Conservation (phyloP, 192 early-diverging fungal genomes). For the Podila epicladia region DNA sequence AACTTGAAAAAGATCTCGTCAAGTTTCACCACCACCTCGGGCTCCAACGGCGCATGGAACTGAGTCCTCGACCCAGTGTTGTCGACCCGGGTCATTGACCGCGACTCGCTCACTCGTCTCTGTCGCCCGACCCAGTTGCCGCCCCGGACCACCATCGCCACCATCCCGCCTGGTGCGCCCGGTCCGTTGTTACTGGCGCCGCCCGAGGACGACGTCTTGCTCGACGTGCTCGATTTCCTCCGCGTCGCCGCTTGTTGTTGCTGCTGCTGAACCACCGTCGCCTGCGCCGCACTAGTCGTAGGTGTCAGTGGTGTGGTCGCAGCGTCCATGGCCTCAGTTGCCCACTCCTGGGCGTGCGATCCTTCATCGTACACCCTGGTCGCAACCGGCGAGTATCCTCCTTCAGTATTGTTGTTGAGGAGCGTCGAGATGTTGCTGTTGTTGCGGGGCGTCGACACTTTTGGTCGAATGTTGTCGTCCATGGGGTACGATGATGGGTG, state of each 20-base stretch:
- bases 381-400: too few species aligned
- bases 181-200: neutral
- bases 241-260: conserved; percentile 5
- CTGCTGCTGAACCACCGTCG: neutral
- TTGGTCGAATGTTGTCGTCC: too few species aligned
- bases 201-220: neutral
- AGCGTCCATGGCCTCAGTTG: too few species aligned
- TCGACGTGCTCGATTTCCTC: neutral
- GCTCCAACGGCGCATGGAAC: conserved; percentile 56
- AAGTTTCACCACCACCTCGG: conserved; percentile 57
- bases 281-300: too few species aligned
- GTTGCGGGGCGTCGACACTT: neutral
- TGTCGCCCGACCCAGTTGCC: conserved; percentile 38
- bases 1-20: conserved; percentile 77
- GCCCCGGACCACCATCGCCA: conserved; percentile 22
- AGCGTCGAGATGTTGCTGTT: neutral
- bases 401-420: neutral
- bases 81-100: conserved; percentile 12
- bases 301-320: too few species aligned
- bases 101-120: conserved; percentile 51
- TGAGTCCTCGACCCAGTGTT: conserved; percentile 43
- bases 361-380: too few species aligned
- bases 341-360: too few species aligned
- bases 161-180: neutral
- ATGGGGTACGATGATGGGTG: too few species aligned